Evolutionary conservation across 495 filamentous ascomycete genomes (phyloP), one percentile per base, ranked within the genome.

Genomic region (Delitschia confertaspora): DNA sequence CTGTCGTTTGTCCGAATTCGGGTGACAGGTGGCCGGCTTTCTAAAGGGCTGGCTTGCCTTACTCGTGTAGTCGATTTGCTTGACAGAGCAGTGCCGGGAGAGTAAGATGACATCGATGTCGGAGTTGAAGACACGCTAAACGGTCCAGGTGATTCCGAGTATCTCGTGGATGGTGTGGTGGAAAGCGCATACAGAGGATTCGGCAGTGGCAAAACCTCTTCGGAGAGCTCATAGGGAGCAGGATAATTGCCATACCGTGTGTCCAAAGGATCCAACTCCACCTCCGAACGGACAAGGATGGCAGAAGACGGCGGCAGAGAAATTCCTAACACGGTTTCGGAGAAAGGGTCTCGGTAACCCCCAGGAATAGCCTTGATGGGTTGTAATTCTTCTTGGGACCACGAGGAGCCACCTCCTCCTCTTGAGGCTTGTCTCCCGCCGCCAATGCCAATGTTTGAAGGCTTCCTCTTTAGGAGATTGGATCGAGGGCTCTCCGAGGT

Each of bases 81-180:
- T 14, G 84, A 76, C 23, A 79, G 65, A 45, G 82, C 60, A 26
- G 86, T 73, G 1, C 85, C 83, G 8, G 91, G 88, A 25, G 91
- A 98, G 60, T 91, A 83, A n/a, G 91, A 95, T 6, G 88, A 93
- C 57, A 88, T 76, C 6, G 91, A 95, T n/a, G 88, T 95, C 1
- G 91, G 88, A 2, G 91, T 95, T 7, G 91, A 93, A 30, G 85
- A 82, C 53, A 82, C 74, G 63, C 89, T 94, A 65, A 93, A 96
- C 23, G 83, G 71, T 4, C 87, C 84, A 7, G 91, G 91, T 2
- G 91, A 98, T 39, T 82, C 86, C 22, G 89, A 93, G 54, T 89
- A 95, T 45, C 85, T 73, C 24, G 88, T 95, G n/a, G 91, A 95
- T 31, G 89, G 87, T 45, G 83, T 95, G 6, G 52, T 49, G 3